Conservation (phyloP, 495 filamentous ascomycete genomes). For the Zalerion maritima region DNA sequence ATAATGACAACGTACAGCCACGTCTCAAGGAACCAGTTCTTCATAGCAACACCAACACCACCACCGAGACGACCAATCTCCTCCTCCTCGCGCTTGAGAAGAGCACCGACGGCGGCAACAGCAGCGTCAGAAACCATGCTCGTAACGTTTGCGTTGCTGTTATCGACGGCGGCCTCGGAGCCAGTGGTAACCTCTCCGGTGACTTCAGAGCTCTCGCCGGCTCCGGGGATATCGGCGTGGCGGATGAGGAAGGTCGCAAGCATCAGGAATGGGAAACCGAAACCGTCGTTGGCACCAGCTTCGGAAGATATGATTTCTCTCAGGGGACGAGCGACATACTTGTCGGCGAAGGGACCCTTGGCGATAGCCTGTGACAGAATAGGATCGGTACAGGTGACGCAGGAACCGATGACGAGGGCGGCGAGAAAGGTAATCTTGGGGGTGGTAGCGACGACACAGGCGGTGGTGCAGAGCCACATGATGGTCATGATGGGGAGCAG, state of each 20-base stretch:
- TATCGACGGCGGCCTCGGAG: neutral
- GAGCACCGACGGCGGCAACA: conserved; percentile 1
- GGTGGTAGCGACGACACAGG: conserved; percentile 60
- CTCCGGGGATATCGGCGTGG: conserved; percentile 28
- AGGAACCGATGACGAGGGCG: conserved; percentile 44
- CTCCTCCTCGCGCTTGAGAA: conserved; percentile 38
- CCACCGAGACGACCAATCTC: conserved; percentile 29
- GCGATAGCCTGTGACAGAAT: conserved; percentile 46
- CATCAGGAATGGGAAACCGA: conserved; percentile 45
- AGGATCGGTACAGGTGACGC: conserved; percentile 47
- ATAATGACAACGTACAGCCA: conserved; percentile 65
- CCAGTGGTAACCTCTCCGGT: conserved; percentile 6
- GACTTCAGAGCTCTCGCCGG: conserved; percentile 1
- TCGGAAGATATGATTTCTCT: conserved; percentile 50
- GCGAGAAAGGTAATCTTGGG: conserved; percentile 34
- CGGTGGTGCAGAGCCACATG: conserved; percentile 71
- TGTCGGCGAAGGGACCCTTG: conserved; percentile 47
- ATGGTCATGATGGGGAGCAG: conserved; percentile 74
- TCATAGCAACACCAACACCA: conserved; percentile 54
- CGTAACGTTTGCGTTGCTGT: too few species aligned
- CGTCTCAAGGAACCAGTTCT: conserved; percentile 69
- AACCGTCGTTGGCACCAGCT: conserved; percentile 46
- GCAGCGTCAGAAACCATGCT: too few species aligned
- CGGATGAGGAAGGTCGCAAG: conserved; percentile 40
- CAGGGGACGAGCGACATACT: conserved; percentile 39